phyloP scores from a whole-genome alignment of 192 early-diverging fungal genomes.

The Chytriomyces sp. region DNA sequence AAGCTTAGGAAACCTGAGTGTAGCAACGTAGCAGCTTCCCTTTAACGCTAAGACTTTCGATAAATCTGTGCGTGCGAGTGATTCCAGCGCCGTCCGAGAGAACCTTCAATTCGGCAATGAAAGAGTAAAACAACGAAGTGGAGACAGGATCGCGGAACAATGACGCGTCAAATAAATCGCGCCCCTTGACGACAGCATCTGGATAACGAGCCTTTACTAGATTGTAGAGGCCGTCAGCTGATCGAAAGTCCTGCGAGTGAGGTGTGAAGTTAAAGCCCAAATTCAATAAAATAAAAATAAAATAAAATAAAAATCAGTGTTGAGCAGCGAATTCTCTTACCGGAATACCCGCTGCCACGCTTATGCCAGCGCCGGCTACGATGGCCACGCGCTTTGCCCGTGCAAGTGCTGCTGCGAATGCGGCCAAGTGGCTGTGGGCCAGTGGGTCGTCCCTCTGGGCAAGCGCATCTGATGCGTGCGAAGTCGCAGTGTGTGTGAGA shows the following conservation, averaged over 20 bases:
- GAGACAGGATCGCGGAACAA: constrained; percentile 72
- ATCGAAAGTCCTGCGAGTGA: constrained; percentile 77
- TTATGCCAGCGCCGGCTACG: constrained; percentile 90
- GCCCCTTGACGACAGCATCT: constrained; percentile 69
- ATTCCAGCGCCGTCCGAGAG: constrained; percentile 72
- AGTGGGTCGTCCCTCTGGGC: background rate
- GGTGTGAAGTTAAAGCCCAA: background rate
- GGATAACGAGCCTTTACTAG: constrained; percentile 80
- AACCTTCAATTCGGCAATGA: constrained; percentile 85
- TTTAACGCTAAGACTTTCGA: constrained; percentile 73
- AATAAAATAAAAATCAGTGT: background rate
- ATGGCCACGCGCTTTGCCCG: constrained; percentile 56
- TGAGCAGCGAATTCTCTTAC: constrained; percentile 25
- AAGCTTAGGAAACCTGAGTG: constrained; percentile 65
- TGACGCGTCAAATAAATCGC: constrained; percentile 85
- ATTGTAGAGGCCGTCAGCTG: constrained; percentile 82
- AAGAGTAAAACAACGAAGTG: constrained; percentile 67
- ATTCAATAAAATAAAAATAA: constrained; percentile 10
- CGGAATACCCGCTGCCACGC: constrained; percentile 86
- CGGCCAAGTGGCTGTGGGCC: constrained; percentile 20
- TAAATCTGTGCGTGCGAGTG: constrained; percentile 86
- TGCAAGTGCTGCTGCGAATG: constrained; percentile 33
- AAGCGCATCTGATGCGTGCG: too few species aligned
- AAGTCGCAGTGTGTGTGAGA: too few species aligned
- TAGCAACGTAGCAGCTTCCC: constrained; percentile 89